Base-by-base conservation (phyloP, 805 yeast genomes). In the Metschnikowia lunata region DNA sequence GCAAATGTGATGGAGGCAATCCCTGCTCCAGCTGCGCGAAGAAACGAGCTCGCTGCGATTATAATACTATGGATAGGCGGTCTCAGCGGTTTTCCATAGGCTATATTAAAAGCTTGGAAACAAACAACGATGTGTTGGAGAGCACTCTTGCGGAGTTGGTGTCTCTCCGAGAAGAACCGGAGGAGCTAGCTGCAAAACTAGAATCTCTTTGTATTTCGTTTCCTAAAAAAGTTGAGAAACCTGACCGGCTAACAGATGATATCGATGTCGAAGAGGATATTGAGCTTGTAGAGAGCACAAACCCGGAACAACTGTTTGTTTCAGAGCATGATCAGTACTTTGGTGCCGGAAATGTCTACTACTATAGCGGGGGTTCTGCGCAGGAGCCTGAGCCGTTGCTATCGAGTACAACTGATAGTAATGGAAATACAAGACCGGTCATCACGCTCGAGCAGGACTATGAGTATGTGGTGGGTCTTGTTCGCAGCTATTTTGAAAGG, bases 281-380 rank as follows among this genome's bases (percentile, higher is more conserved):
- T 12, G 39, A 38, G 23, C 47, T 46, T 14, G 39, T 30, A 9
- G 47, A 47, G 14, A 42, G 36, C 11, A 47, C 38, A n/a, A 26
- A 30, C 27, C 14, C 39, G 15, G 38, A 33, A n/a, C 13, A 33
- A 30, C 42, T 51, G 5, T 39, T 42, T n/a, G 36, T 43, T 6
- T 47, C 45, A 26, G 40, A 46, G 18, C 43, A 45, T 2, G 39
- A 45, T 34, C 48, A 44, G 33, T 52, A 46, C 26, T 53, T 49
- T 34, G 57, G 57, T 11, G 54, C 57, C 6, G 57, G 57, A 13
- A 49, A 51, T 26, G 51, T 53, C 10, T 53, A 40, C 36, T 49
- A 49, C 30, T 41, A 34, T 34, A 26, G 45, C 3, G 45, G 42
- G 9, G 43, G 42, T 1, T 41, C 46, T 6, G 34, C 46, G 8